phyloP scores from a whole-genome alignment of 768 basidiomycete genomes.

The Daedaleopsis nitida region DNA sequence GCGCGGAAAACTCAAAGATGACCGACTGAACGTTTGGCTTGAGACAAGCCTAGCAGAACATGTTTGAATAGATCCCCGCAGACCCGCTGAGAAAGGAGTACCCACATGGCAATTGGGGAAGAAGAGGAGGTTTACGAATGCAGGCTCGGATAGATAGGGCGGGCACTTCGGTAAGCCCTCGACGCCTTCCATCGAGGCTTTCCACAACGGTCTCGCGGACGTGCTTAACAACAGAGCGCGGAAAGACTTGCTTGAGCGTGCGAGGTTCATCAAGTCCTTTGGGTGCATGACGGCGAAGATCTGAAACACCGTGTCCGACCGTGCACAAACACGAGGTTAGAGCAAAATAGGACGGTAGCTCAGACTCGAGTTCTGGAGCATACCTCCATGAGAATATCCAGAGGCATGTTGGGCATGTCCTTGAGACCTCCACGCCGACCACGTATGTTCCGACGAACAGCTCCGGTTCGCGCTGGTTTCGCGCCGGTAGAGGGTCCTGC shows the following conservation, averaged over 20 bases:
- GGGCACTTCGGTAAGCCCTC: conserved; percentile 21
- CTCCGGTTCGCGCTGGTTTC: not conserved
- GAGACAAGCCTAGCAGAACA: conserved; percentile 12
- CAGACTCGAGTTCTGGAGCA: too few species aligned
- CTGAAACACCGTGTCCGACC: not conserved
- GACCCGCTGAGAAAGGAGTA: not conserved
- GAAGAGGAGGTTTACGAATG: conserved; percentile 23
- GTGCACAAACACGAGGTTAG: too few species aligned
- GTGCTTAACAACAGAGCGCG: conserved; percentile 19
- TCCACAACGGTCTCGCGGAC: conserved; percentile 13
- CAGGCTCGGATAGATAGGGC: conserved; percentile 16
- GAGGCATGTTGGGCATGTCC: conserved; percentile 18
- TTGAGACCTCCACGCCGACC: conserved; percentile 15
- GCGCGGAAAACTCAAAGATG: conserved; percentile 12
- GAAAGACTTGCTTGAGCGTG: conserved; percentile 16
- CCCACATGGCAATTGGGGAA: conserved; percentile 20
- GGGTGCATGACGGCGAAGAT: conserved; percentile 18
- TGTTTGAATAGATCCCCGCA: not conserved
- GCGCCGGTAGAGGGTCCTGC: too few species aligned
- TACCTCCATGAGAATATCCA: conserved; percentile 20
- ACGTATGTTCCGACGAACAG: conserved; percentile 4
- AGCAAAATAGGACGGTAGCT: too few species aligned
- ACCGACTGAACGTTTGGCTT: conserved; percentile 9
- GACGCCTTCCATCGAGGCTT: conserved; percentile 9
- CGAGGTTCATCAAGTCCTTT: conserved; percentile 20